Conservation (phyloP, 345 rosid genomes). For the Diplotaxis tenuifolia region DNA sequence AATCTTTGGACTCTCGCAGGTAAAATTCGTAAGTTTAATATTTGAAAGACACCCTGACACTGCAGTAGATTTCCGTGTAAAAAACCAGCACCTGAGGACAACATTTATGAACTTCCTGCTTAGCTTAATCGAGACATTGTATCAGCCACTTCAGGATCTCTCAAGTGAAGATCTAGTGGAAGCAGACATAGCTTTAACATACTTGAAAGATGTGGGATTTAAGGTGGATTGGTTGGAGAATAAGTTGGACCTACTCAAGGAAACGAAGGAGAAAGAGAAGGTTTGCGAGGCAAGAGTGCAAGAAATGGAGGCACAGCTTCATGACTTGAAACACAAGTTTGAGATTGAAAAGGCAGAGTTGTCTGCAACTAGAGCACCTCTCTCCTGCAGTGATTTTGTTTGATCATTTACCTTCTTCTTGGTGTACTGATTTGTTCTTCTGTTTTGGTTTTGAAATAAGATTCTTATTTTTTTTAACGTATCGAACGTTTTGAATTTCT, state of each 20-base stretch:
- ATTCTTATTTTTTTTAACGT: neutral
- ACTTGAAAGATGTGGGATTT: too few species aligned
- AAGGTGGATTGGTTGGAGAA: too few species aligned
- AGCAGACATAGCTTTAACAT: too few species aligned
- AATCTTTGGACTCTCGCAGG: neutral
- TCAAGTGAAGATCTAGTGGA: neutral
- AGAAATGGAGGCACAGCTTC: neutral
- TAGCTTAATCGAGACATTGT: neutral
- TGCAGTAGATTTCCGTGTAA: too few species aligned
- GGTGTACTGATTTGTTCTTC: neutral
- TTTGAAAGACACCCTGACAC: neutral
- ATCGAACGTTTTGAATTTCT: neutral
- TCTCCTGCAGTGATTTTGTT: neutral
- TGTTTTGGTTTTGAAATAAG: neutral
- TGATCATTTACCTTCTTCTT: neutral
- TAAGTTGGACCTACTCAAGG: neutral
- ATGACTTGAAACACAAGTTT: neutral
- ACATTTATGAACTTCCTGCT: neutral
- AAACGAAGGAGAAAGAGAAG: conserved; percentile 8
- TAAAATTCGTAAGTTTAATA: neutral
- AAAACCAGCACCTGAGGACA: neutral
- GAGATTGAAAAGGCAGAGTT: neutral
- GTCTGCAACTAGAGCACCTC: neutral
- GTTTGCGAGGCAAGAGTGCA: neutral
- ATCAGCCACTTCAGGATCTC: too few species aligned